Base-by-base conservation (phyloP, 371 early-diverging fungal genomes). In the Apophysomyces trapeziformis region DNA sequence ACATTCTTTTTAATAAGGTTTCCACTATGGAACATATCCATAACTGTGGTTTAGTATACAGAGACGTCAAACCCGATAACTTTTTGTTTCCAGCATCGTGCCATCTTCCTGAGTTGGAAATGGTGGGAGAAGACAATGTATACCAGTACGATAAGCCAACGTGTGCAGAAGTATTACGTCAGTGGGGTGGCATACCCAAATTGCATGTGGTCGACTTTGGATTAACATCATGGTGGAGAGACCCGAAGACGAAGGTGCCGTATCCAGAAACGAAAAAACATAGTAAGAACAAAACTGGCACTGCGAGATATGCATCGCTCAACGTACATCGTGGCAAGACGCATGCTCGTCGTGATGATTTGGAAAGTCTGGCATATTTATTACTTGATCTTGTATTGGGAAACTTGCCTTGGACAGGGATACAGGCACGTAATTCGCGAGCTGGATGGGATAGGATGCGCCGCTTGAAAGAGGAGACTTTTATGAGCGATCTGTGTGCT, bases 1-100 rank as follows among this genome's bases (percentile, higher is more conserved):
- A 37, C 36, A 21, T 32, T 12, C 44, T 62, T 61, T 26, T 4
- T 44, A 7, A 13, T 58, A 83, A 96, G 97, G 88, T 98, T 56
- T 91, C 94, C 11, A 92, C 97, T 37, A 89, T 99, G 69, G 99
- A 99, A 81, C 96, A 93, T 76, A 91, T 99, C 66, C 99, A 99
- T 78, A 90, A 93, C 68, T 96, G 96, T 44, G 80, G 80, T n/a
- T 62, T 82, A 62, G 89, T 92, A 60, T 92, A 90, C 65, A 84
- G 94, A 59, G 93, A 94, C 68, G 87, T 94, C 67, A 93, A 94
- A 74, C 99, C 99, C 5, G 99, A 99, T 75, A 99, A 99, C 85
- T 99, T 99, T 83, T 82, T 99, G 12, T 78, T 89, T 56, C 74
- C 79, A 9, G 63, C 65, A 1, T 58, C 72, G 32, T 83, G 80